Evolutionary conservation across 2,329 filamentous ascomycete genomes (phyloP), one percentile per base, ranked within the genome.

Genomic region (Emmonsiellopsis sp.): DNA sequence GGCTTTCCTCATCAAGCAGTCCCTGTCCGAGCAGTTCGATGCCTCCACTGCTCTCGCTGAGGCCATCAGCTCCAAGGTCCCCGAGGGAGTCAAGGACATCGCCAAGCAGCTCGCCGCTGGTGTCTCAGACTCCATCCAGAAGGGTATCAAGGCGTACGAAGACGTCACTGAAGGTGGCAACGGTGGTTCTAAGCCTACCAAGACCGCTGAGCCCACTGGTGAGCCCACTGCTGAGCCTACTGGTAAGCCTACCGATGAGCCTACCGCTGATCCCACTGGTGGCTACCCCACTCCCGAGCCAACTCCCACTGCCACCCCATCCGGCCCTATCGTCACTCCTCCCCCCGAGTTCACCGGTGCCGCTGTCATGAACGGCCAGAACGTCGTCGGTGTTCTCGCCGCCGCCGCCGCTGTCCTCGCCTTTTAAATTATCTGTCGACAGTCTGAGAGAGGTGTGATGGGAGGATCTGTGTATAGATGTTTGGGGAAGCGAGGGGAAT

Each of bases 51-150:
- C 44, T 48, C 65, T 69, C 20, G 49, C 60, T 43, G 46, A 57
- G 9, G 64, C 65, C 57, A 63, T 69, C 54, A 57, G 57, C 52
- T 45, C 51, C 57, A 69, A 69, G 64, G 64, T 67, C 30, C 66
- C 67, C 41, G 31, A 53, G 2, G 54, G 53, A 15, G 58, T 67
- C 8, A 15, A 55, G 9, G 51, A 55, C 13, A 55, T 67, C 47
- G 66, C 67, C 44, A 30, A 48, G 15, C 13, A 58, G 7, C 65
- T 69, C 52, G 54, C 64, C 35, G 46, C 60, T 26, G 66, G 65
- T 51, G 64, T 69, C 56, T 62, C 61, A 57, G 55, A 55, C 30
- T 64, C 63, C 47, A 66, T 69, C 57, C 61, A 68, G 60, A 61
- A 60, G 53, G 66, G 66, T 54, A 50, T 67, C 40, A 59, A 63